phyloP scores from a whole-genome alignment of 2,329 filamentous ascomycete species.

The Ophiostoma quercus region DNA sequence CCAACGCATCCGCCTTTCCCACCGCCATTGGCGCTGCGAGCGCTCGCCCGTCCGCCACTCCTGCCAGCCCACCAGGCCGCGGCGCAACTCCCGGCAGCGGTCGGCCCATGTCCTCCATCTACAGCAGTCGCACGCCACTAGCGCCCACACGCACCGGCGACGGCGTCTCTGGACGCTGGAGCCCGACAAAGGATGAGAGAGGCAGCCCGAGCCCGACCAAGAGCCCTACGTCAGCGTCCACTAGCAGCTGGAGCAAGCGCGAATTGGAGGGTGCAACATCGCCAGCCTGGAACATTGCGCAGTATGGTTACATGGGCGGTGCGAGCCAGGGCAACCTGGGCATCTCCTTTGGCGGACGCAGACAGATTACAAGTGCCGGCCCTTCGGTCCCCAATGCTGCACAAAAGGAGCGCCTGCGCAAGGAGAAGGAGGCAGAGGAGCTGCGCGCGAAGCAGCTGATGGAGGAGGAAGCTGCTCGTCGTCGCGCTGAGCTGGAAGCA shows the following conservation, averaged over 20 bases:
- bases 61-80: not conserved
- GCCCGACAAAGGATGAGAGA: slow-evolving; percentile 46
- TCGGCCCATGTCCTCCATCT: slow-evolving; percentile 40
- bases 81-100: slow-evolving; percentile 42
- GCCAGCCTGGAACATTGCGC: slow-evolving; percentile 96
- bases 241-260: slow-evolving; percentile 88
- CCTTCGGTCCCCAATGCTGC: slow-evolving; percentile 75
- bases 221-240: slow-evolving; percentile 50
- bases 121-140: slow-evolving; percentile 41
- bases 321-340: slow-evolving; percentile 94
- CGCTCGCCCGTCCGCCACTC: slow-evolving; percentile 41
- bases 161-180: slow-evolving; percentile 50
- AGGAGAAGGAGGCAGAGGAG: slow-evolving; percentile 53
- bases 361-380: slow-evolving; percentile 82
- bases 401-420: slow-evolving; percentile 71
- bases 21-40: slow-evolving; percentile 77
- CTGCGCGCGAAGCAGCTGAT: slow-evolving; percentile 52
- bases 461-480: slow-evolving; percentile 46
- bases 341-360: slow-evolving; percentile 81
- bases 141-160: slow-evolving; percentile 49
- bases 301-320: slow-evolving; percentile 97
- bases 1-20: slow-evolving; percentile 70
- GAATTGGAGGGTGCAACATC: slow-evolving; percentile 73
- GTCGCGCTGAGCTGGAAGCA: slow-evolving; percentile 44
- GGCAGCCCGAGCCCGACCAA: slow-evolving; percentile 57